These are phyloP conservation scores for Backusella liffmaniae DNA, from an alignment of 192 early-diverging fungal genomes.

Conservation along the genomic window DNA sequence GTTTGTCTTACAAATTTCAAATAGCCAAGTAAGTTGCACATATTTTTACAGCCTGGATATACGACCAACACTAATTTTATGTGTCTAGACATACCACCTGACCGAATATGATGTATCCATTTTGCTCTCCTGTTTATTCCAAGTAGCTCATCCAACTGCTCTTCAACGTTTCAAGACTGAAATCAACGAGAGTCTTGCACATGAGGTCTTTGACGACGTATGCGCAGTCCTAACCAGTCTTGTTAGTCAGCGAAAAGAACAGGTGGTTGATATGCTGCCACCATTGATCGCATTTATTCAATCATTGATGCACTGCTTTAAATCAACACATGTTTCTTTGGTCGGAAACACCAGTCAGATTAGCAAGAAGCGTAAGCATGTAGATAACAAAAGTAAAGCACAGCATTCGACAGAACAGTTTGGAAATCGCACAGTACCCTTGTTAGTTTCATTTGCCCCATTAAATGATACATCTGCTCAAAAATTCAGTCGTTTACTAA, in stretches of 20 bases:
- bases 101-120: conserved; percentile 44
- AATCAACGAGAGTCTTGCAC: conserved; percentile 21
- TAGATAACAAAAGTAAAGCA: conserved; percentile 8
- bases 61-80: too few relatives aligned
- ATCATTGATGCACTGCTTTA: conserved; percentile 58
- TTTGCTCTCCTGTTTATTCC: conserved; percentile 33
- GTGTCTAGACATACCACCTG: conserved; percentile 33
- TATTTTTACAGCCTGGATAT: too few relatives aligned
- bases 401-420: background rate
- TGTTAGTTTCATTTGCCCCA: conserved; percentile 36
- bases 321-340: conserved; percentile 47
- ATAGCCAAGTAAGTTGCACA: conserved; percentile 27
- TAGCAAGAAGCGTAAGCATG: background rate
- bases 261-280: conserved; percentile 46
- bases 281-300: conserved; percentile 52
- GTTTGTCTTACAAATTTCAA: conserved; percentile 38
- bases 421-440: conserved; percentile 13
- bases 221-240: conserved; percentile 53
- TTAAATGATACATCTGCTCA: conserved; percentile 27
- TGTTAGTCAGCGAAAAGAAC: conserved; percentile 47
- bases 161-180: background rate
- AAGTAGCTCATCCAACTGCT: conserved; percentile 19
- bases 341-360: background rate
- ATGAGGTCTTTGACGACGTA: conserved; percentile 48
- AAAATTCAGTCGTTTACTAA: conserved; percentile 17